These are phyloP conservation scores for Hypoxylon fuscum DNA, from an alignment of 495 filamentous ascomycete genomes.

Conservation along the genomic window DNA sequence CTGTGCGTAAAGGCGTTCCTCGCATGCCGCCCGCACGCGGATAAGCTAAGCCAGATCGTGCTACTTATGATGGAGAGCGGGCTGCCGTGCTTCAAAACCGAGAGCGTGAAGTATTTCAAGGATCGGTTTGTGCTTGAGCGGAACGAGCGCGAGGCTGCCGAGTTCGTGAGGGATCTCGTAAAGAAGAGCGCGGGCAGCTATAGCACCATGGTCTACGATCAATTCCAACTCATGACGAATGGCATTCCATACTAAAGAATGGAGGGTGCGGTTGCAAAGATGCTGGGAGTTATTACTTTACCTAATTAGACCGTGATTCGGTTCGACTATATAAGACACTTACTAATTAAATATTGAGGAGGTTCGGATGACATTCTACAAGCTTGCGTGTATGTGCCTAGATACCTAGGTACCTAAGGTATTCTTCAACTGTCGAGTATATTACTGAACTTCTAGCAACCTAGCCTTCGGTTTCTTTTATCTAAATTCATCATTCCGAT, in stretches of 20 bases:
- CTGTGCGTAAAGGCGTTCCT: constrained; percentile 95
- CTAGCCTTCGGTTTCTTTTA: too few relatives aligned
- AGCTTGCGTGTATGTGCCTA: too few relatives aligned
- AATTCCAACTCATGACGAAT: constrained; percentile 96
- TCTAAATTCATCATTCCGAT: too few relatives aligned
- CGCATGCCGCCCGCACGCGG: constrained; percentile 83
- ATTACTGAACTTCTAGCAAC: too few relatives aligned
- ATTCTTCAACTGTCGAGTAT: too few relatives aligned
- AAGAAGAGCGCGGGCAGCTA: constrained; percentile 88
- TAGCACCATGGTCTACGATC: constrained; percentile 92
- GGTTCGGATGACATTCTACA: too few relatives aligned
- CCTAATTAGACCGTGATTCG: background rate
- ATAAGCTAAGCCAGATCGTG: constrained; percentile 89
- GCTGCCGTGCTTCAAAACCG: constrained; percentile 97
- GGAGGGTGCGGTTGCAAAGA: background rate
- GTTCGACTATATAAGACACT: background rate
- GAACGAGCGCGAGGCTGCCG: constrained; percentile 92
- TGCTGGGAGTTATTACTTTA: background rate
- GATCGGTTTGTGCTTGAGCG: constrained; percentile 94
- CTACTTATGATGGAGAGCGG: constrained; percentile 95
- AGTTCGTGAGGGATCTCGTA: constrained; percentile 88
- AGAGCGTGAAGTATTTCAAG: constrained; percentile 90
- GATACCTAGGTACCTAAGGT: too few relatives aligned
- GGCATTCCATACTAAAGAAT: constrained; percentile 83
- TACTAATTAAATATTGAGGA: too few relatives aligned